Evolutionary conservation across 768 basidiomycete genomes (phyloP).

Genomic region (Nidula microcarpa): DNA sequence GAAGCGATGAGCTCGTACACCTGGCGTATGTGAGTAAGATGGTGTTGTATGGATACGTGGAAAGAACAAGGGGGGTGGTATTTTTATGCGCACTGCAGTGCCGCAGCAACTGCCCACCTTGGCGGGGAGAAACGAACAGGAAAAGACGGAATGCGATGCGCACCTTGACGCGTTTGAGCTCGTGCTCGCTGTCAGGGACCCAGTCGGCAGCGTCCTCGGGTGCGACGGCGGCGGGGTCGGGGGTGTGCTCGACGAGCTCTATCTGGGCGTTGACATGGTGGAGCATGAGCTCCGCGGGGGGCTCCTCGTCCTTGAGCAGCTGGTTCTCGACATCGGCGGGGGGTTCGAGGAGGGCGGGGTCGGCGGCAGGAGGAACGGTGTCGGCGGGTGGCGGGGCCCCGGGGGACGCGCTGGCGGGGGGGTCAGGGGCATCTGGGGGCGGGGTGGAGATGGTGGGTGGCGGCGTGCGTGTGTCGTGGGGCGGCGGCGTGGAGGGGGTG

Average conservation of each 20-base stretch:
- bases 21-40: conserved; percentile 30
- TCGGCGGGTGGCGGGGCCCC: conserved; percentile 18
- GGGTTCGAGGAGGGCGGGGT: conserved; percentile 6
- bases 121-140: conserved; percentile 9
- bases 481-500: neutral
- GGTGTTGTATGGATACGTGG: neutral
- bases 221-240: conserved; percentile 18
- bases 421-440: conserved; percentile 26
- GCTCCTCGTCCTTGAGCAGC: conserved; percentile 25
- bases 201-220: conserved; percentile 62
- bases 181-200: conserved; percentile 62
- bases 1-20: conserved; percentile 93
- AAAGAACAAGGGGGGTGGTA: neutral
- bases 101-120: neutral
- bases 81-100: neutral
- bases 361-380: conserved; percentile 24
- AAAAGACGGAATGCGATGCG: conserved; percentile 18
- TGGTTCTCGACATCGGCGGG: conserved; percentile 9
- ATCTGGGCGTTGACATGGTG: conserved; percentile 36
- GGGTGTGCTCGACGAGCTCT: conserved; percentile 43
- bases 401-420: conserved; percentile 25
- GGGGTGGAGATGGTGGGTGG: neutral
- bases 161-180: conserved; percentile 85
- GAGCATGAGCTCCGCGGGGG: conserved; percentile 27
- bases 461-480: neutral